Evolutionary conservation across 768 basidiomycete genomes (phyloP).

Genomic region (Asterophora lycoperdoides): DNA sequence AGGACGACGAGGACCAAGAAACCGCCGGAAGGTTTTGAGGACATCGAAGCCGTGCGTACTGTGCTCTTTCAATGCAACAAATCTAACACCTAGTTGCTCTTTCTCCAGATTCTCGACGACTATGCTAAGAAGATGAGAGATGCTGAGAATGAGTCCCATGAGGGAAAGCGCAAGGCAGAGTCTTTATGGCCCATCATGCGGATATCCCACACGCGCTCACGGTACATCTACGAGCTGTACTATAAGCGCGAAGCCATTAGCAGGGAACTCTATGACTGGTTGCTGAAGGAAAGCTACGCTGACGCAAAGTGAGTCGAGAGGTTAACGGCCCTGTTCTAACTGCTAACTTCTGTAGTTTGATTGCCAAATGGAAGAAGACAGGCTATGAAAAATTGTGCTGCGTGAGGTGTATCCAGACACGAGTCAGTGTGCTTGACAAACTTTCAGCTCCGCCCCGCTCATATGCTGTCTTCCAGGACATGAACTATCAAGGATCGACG

Average conservation of each 20-base stretch:
- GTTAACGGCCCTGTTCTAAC: not conserved
- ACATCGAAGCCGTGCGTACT: slow-evolving; percentile 70
- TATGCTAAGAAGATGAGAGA: slow-evolving; percentile 99
- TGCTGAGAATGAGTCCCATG: slow-evolving; percentile 97
- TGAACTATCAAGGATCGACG: slow-evolving; percentile 98
- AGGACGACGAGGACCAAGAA: slow-evolving; percentile 88
- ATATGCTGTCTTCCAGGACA: slow-evolving; percentile 55
- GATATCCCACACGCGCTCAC: slow-evolving; percentile 91
- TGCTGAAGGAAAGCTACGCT: slow-evolving; percentile 94
- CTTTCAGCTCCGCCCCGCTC: not conserved
- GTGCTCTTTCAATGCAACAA: not conserved
- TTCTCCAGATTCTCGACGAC: slow-evolving; percentile 88
- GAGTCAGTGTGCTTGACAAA: slow-evolving; percentile 39
- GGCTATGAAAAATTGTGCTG: slow-evolving; percentile 99
- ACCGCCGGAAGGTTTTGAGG: slow-evolving; percentile 94
- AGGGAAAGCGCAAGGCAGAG: slow-evolving; percentile 94
- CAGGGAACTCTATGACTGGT: slow-evolving; percentile 93
- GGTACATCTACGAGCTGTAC: slow-evolving; percentile 97
- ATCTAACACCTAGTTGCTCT: not conserved
- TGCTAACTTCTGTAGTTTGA: slow-evolving; percentile 51
- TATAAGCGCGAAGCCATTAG: slow-evolving; percentile 97
- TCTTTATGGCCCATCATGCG: slow-evolving; percentile 98
- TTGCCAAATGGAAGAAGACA: slow-evolving; percentile 99
- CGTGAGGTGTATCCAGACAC: slow-evolving; percentile 92
- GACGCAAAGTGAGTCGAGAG: slow-evolving; percentile 78